Conservation (phyloP, 2,329 filamentous ascomycete genomes). For the Trichoderma asperellum region DNA sequence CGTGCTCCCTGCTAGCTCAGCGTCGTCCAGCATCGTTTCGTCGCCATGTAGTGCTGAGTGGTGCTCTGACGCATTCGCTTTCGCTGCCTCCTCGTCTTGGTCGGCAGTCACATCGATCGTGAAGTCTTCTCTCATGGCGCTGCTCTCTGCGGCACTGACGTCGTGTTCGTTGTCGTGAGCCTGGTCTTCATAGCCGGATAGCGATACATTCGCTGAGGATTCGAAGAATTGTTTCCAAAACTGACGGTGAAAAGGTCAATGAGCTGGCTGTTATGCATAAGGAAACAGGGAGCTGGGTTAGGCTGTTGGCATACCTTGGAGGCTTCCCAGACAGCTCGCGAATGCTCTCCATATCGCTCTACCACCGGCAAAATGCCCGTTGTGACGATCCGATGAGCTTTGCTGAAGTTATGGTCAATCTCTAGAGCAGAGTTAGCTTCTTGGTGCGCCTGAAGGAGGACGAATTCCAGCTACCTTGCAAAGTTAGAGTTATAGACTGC, state of each 20-base stretch:
- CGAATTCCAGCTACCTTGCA: constrained; percentile 69
- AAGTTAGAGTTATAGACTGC: constrained; percentile 92
- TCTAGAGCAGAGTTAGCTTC: constrained; percentile 56
- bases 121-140: constrained; percentile 60
- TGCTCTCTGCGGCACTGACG: constrained; percentile 53
- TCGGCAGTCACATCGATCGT: constrained; percentile 53
- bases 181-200: constrained; percentile 90
- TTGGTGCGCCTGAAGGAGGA: not conserved
- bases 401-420: constrained; percentile 98
- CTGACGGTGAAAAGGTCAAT: constrained; percentile 47
- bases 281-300: too few relatives aligned
- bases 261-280: not conserved
- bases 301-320: constrained; percentile 68
- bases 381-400: constrained; percentile 93
- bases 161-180: constrained; percentile 63
- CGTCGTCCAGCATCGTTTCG: constrained; percentile 71
- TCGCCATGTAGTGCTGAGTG: constrained; percentile 51
- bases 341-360: constrained; percentile 93
- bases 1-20: constrained; percentile 67
- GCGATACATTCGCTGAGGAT: constrained; percentile 93
- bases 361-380: constrained; percentile 90
- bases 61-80: constrained; percentile 38
- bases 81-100: constrained; percentile 45
- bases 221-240: constrained; percentile 99
- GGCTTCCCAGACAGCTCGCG: constrained; percentile 92